These are phyloP conservation scores for Hypholoma sublateritium DNA, from an alignment of 768 basidiomycete species.

Conservation along the genomic window DNA sequence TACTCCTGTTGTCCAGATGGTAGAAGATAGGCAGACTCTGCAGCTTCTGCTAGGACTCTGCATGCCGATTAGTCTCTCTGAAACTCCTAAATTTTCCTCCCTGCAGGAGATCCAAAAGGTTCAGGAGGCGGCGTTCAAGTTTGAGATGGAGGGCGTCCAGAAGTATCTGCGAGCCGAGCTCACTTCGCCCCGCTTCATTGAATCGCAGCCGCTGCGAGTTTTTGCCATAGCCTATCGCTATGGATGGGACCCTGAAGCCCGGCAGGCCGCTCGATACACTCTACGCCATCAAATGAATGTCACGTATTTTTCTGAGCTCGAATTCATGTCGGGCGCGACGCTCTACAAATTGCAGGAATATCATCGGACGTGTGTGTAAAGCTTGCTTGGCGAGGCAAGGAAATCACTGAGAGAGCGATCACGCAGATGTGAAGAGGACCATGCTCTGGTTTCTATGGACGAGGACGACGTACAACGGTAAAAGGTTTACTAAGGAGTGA, in stretches of 20 bases:
- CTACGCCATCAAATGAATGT: slow-evolving; percentile 30
- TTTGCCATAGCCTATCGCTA: slow-evolving; percentile 43
- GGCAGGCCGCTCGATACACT: slow-evolving; percentile 32
- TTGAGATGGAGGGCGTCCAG: slow-evolving; percentile 47
- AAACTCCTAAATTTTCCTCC: slow-evolving; percentile 29
- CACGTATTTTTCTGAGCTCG: slow-evolving; percentile 35
- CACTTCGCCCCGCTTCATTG: slow-evolving; percentile 32
- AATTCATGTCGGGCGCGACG: slow-evolving; percentile 38
- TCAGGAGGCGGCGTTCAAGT: slow-evolving; percentile 47
- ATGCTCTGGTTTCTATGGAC: too few relatives aligned
- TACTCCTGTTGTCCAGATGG: slow-evolving; percentile 44
- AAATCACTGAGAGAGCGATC: too few relatives aligned
- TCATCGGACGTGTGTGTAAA: slow-evolving; percentile 36
- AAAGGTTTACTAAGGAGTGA: too few relatives aligned
- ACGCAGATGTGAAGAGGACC: too few relatives aligned
- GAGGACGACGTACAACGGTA: too few relatives aligned
- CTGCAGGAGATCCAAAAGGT: slow-evolving; percentile 41
- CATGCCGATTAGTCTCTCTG: slow-evolving; percentile 43
- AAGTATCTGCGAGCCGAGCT: slow-evolving; percentile 29
- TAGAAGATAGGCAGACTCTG: slow-evolving; percentile 44
- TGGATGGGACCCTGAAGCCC: slow-evolving; percentile 33
- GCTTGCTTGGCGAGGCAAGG: too few relatives aligned
- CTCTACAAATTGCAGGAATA: slow-evolving; percentile 42
- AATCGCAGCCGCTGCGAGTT: slow-evolving; percentile 37
- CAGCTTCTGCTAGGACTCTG: slow-evolving; percentile 44